phyloP scores from a whole-genome alignment of 2,329 filamentous ascomycete genomes.

The Plenodomus biglobosus region DNA sequence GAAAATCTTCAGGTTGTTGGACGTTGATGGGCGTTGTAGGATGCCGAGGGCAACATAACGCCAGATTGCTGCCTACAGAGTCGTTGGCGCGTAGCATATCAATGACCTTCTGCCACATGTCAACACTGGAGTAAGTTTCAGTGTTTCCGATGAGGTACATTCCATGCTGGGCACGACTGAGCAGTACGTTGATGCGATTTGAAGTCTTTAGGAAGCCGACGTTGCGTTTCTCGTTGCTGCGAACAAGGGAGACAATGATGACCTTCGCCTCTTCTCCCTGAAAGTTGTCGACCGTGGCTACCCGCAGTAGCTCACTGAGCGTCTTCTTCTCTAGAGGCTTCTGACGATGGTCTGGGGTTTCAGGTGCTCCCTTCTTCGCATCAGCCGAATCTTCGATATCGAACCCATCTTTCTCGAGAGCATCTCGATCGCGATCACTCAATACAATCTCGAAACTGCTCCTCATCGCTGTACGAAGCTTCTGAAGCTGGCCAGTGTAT shows the following conservation, averaged over 20 bases:
- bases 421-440: constrained; percentile 63
- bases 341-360: constrained; percentile 6
- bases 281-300: constrained; percentile 74
- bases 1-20: constrained; percentile 33
- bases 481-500: constrained; percentile 60
- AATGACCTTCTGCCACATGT: constrained; percentile 66
- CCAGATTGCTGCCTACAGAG: constrained; percentile 18
- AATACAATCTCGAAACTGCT: constrained; percentile 62
- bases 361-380: not conserved
- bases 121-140: constrained; percentile 57
- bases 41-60: constrained; percentile 36
- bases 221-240: constrained; percentile 62
- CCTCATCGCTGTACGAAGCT: constrained; percentile 52
- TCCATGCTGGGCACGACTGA: constrained; percentile 67
- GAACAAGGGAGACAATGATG: constrained; percentile 68
- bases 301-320: constrained; percentile 25
- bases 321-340: constrained; percentile 26
- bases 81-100: constrained; percentile 48
- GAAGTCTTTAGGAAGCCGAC: constrained; percentile 67
- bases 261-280: constrained; percentile 76
- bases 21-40: constrained; percentile 25
- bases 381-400: not conserved
- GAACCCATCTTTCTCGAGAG: constrained; percentile 45
- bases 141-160: constrained; percentile 72
- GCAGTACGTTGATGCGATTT: constrained; percentile 70